Evolutionary conservation across 441 rosid genomes (phyloP).

Genomic region (Arabidopsis lyrata): DNA sequence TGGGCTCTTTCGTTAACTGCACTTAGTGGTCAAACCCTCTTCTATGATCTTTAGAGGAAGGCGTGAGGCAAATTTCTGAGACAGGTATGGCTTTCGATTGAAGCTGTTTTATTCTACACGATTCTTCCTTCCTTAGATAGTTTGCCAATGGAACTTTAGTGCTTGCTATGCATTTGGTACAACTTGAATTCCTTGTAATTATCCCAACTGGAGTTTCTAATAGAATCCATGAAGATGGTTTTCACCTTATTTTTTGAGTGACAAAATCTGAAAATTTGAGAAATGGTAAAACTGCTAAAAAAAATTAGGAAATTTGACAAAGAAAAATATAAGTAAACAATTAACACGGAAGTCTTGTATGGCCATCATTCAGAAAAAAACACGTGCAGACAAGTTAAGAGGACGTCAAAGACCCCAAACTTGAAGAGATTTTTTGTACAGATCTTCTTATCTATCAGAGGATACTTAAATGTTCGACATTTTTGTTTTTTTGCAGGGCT

Average conservation of each 20-base stretch:
- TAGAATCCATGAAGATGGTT: too few relatives aligned
- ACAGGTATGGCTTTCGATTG: conserved; percentile 64
- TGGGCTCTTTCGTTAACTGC: conserved; percentile 89
- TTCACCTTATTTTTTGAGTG: neutral
- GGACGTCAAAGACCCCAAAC: neutral
- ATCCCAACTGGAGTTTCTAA: conserved; percentile 3
- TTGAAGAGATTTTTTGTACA: neutral
- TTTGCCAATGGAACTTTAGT: conserved; percentile 44
- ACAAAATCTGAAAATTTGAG: conserved; percentile 14
- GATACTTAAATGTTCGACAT: conserved; percentile 20
- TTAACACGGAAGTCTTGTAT: conserved; percentile 5
- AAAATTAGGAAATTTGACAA: conserved; percentile 4
- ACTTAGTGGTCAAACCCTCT: conserved; percentile 67
- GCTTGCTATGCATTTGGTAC: conserved; percentile 15
- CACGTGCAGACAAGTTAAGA: conserved; percentile 17
- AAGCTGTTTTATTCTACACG: conserved; percentile 29
- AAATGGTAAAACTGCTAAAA: neutral
- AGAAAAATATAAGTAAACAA: neutral
- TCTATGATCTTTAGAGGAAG: conserved; percentile 55
- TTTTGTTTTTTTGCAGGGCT: conserved; percentile 57
- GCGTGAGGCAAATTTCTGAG: conserved; percentile 71
- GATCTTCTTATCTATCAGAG: conserved; percentile 4
- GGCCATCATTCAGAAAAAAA: neutral
- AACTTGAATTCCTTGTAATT: neutral
- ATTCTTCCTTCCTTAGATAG: conserved; percentile 44